These are phyloP conservation scores for Solanum arcanum DNA, from an alignment of 257 asterid genomes.

Conservation along the genomic window DNA sequence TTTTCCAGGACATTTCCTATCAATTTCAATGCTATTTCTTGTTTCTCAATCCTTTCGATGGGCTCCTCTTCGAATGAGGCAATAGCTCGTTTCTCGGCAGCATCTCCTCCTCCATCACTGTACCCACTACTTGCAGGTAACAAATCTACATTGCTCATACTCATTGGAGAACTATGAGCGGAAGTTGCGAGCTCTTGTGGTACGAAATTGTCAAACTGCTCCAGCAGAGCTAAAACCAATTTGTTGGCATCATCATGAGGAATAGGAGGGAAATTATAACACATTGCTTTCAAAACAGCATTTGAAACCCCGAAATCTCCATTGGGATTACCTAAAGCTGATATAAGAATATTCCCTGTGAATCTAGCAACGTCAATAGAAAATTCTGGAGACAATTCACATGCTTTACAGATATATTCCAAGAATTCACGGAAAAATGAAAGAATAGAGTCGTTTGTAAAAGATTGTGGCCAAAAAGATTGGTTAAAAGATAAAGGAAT, in stretches of 20 bases:
- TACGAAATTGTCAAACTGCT: slow-evolving; percentile 42
- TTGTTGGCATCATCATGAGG: slow-evolving; percentile 55
- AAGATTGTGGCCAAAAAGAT: slow-evolving; percentile 89
- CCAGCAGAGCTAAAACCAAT: slow-evolving; percentile 52
- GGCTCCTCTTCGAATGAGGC: slow-evolving; percentile 62
- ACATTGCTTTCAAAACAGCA: slow-evolving; percentile 51
- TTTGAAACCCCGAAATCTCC: slow-evolving; percentile 35
- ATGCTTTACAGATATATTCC: slow-evolving; percentile 45
- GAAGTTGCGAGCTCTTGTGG: slow-evolving; percentile 30
- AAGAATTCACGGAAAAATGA: slow-evolving; percentile 55
- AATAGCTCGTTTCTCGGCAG: slow-evolving; percentile 27
- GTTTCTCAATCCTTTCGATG: slow-evolving; percentile 66
- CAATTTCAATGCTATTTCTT: slow-evolving; percentile 60
- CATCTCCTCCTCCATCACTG: slow-evolving; percentile 27
- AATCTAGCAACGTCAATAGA: slow-evolving; percentile 58
- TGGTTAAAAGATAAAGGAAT: slow-evolving; percentile 54
- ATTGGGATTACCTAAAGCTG: slow-evolving; percentile 28
- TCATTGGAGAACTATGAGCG: slow-evolving; percentile 33
- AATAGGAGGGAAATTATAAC: slow-evolving; percentile 67
- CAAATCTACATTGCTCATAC: slow-evolving; percentile 64
- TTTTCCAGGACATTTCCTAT: slow-evolving; percentile 51
- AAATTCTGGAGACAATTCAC: slow-evolving; percentile 49
- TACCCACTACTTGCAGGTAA: slow-evolving; percentile 25
- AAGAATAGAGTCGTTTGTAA: slow-evolving; percentile 43
- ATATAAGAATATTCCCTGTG: slow-evolving; percentile 62